These are phyloP conservation scores for Candida pseudoglaebosa DNA, from an alignment of 805 yeast genomes.

Conservation along the genomic window DNA sequence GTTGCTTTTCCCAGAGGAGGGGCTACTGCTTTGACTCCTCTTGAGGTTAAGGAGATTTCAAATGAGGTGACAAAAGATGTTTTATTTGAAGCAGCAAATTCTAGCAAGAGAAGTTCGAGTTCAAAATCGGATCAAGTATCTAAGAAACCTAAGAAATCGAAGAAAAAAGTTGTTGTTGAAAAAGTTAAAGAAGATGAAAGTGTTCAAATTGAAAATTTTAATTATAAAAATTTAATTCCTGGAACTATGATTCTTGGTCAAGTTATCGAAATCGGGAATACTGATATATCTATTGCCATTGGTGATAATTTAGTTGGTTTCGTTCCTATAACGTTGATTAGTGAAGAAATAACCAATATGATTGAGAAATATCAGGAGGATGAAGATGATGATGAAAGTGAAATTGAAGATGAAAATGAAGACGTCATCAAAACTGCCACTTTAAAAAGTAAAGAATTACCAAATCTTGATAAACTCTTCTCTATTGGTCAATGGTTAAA, in stretches of 20 bases:
- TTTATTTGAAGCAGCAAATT: constrained; percentile 55
- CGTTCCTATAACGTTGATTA: constrained; percentile 69
- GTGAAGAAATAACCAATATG: constrained; percentile 53
- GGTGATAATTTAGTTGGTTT: constrained; percentile 81
- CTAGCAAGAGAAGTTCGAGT: constrained; percentile 26
- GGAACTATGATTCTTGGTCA: constrained; percentile 81
- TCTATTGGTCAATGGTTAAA: constrained; percentile 80
- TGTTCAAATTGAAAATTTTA: constrained; percentile 59
- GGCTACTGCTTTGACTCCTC: constrained; percentile 73
- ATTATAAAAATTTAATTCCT: constrained; percentile 58
- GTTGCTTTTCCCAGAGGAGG: constrained; percentile 95
- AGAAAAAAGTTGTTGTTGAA: constrained; percentile 16
- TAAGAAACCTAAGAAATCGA: constrained; percentile 22
- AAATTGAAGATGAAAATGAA: constrained; percentile 29
- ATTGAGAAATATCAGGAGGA: constrained; percentile 51
- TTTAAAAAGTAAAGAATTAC: constrained; percentile 40
- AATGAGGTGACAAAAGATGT: constrained; percentile 91
- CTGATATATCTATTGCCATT: constrained; percentile 66
- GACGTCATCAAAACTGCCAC: constrained; percentile 17
- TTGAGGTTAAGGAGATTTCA: constrained; percentile 88
- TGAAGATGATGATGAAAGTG: constrained; percentile 37
- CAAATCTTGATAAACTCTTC: constrained; percentile 54
- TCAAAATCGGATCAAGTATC: constrained; percentile 21
- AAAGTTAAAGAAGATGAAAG: constrained; percentile 27
- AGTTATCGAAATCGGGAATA: constrained; percentile 52